Evolutionary conservation across 805 yeast species (phyloP), one percentile per base, ranked within the genome.

Genomic region (Saturnispora galanensis): DNA sequence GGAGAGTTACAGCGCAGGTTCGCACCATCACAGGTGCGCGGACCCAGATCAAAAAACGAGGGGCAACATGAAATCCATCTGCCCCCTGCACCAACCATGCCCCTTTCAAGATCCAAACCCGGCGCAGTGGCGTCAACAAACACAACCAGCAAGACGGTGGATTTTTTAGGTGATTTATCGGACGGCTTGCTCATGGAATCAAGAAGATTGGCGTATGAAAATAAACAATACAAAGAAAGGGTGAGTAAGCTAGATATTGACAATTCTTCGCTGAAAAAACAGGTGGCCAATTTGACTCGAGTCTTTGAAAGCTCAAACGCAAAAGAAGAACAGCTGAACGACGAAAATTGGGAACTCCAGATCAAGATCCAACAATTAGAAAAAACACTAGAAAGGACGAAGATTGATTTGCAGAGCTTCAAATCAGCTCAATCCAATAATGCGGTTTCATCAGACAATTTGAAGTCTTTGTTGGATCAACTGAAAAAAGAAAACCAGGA

Each of bases 341-440:
- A 81, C 54, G 65, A 71, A 38, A 81, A 79, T 55, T 80, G 87
- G 86, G 84, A 81, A 53, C 65, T 83, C 44, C 84, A 81, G 59
- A 59, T 77, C 3, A 73, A 73, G 45, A 59, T 47, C 45, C 63
- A 59, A 34, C 52, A 52, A 5, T 58, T 74, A 32, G 69, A 65
- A 29, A 79, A 73, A 26, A 64, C 67, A 21, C 60, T 73, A 21
- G 58, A 60, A 7, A 67, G 67, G 40, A 54, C 72, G 11, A 65
- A 64, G 16, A 50, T 58, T 13, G 71, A 72, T 35, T 65, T 74
- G 35, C 66, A 65, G 13, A 71, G 67, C 48, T 57, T 71, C 30
- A 48, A 55, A 13, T 67, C 65, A 42, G 67, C 65, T 12, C 64
- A 65, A 38, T 56, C 54, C 12, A 50, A 56, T 8, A 39, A 44